phyloP scores from a whole-genome alignment of 768 basidiomycete genomes.

The Pleurotus pulmonarius region DNA sequence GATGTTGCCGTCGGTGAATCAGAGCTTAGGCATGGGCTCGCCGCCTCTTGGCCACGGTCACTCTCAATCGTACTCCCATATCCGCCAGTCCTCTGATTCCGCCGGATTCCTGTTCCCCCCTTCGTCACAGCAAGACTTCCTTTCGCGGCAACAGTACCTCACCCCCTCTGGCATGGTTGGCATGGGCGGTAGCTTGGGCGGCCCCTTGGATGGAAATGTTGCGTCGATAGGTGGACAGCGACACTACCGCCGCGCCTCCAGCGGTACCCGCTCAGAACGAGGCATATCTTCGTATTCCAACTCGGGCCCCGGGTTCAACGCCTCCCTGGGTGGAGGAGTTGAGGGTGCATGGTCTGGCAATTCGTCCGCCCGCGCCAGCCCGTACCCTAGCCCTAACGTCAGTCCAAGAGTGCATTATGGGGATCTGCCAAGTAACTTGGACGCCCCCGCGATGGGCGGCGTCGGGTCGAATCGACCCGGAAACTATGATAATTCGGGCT shows the following conservation, averaged over 20 bases:
- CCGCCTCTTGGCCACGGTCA: conserved; percentile 9
- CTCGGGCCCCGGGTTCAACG: too few relatives aligned
- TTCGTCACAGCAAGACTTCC: conserved; percentile 28
- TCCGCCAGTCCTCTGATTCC: background rate
- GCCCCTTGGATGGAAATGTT: background rate
- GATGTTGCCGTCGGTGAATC: background rate
- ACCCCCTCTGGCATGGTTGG: conserved; percentile 4
- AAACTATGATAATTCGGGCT: background rate
- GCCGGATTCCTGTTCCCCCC: conserved; percentile 13
- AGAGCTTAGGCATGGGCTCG: background rate
- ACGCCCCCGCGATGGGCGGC: conserved; percentile 8
- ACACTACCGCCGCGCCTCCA: conserved; percentile 5
- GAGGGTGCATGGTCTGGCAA: conserved; percentile 26
- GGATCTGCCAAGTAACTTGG: conserved; percentile 36
- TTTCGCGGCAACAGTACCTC: conserved; percentile 6
- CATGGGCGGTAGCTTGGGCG: background rate
- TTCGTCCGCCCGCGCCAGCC: conserved; percentile 44
- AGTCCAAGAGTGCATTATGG: conserved; percentile 52
- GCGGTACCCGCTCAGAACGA: conserved; percentile 1
- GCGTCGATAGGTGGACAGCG: background rate
- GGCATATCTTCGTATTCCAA: background rate
- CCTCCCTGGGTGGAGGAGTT: conserved; percentile 2
- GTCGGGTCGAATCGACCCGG: background rate
- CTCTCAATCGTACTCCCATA: conserved; percentile 11
- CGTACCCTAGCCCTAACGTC: conserved; percentile 67